Evolutionary conservation across 2,329 filamentous ascomycete species (phyloP).

Genomic region (Hypomyces perniciosus): DNA sequence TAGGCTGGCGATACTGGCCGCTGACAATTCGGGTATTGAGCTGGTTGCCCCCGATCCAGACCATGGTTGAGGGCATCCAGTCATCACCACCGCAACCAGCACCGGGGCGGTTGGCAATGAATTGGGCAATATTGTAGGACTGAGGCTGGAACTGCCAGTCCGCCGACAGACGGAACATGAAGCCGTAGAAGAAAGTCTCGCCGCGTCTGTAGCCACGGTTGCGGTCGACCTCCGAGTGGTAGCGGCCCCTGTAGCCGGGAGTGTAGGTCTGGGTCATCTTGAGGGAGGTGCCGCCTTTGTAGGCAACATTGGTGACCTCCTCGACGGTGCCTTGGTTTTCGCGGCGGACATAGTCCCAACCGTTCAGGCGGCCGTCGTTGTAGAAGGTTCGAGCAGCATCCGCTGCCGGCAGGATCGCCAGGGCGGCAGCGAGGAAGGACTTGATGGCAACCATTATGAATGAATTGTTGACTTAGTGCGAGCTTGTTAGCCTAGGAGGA

Average conservation of each 20-base stretch:
- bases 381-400: constrained; percentile 34
- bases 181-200: constrained; percentile 44
- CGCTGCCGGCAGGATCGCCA: constrained; percentile 20
- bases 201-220: constrained; percentile 39
- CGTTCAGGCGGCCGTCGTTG: constrained; percentile 35
- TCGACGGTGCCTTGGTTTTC: constrained; percentile 38
- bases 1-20: constrained; percentile 21
- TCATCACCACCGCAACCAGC: constrained; percentile 36
- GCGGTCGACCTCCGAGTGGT: constrained; percentile 43
- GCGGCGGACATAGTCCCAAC: constrained; percentile 34
- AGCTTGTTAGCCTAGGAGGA: not conserved
- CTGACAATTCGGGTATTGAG: constrained; percentile 34
- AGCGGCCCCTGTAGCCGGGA: constrained; percentile 35
- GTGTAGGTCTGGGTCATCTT: constrained; percentile 42
- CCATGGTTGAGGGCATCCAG: constrained; percentile 44
- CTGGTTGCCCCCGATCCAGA: constrained; percentile 39
- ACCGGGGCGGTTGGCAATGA: constrained; percentile 43
- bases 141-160: constrained; percentile 41
- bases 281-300: constrained; percentile 33
- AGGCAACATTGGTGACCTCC: constrained; percentile 35
- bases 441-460: constrained; percentile 12
- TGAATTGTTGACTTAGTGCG: not conserved
- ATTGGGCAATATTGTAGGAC: constrained; percentile 44
- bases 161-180: constrained; percentile 42
- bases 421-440: constrained; percentile 10